These are phyloP conservation scores for Begonia peltatifolia DNA, from an alignment of 306 rosid genomes.

Conservation along the genomic window DNA sequence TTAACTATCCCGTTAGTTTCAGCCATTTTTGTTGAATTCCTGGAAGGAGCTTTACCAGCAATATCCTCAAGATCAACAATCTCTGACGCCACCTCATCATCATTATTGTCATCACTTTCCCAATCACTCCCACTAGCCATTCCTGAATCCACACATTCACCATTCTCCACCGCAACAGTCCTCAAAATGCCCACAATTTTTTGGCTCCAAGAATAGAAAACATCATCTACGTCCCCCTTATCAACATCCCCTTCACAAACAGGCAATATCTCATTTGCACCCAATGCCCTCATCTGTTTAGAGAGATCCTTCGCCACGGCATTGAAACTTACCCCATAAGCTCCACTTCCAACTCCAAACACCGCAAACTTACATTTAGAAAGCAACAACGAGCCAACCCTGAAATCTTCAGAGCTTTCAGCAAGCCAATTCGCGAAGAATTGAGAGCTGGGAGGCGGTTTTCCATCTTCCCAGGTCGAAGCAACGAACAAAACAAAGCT, in stretches of 20 bases:
- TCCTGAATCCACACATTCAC: conserved; percentile 13
- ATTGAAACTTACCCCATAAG: conserved; percentile 49
- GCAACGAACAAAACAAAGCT: conserved; percentile 45
- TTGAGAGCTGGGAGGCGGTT: conserved; percentile 35
- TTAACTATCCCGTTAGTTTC: conserved; percentile 50
- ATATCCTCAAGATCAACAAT: conserved; percentile 93
- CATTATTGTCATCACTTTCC: conserved; percentile 35
- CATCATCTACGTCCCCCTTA: conserved; percentile 42
- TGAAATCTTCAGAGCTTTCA: conserved; percentile 65
- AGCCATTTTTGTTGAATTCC: conserved; percentile 26
- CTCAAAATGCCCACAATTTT: conserved; percentile 38
- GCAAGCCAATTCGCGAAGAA: conserved; percentile 80
- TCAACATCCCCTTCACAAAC: conserved; percentile 67
- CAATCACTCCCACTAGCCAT: conserved; percentile 24
- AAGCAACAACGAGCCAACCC: conserved; percentile 72
- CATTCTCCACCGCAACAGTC: conserved; percentile 28
- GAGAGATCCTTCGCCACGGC: conserved; percentile 50
- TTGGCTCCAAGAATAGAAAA: conserved; percentile 58
- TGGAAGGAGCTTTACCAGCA: conserved; percentile 83
- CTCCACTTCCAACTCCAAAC: conserved; percentile 81
- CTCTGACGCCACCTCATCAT: conserved; percentile 26
- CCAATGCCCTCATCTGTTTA: conserved; percentile 47
- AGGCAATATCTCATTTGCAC: conserved; percentile 60
- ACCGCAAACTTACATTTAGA: conserved; percentile 46
- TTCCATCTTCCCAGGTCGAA: conserved; percentile 88